A percentile compares a stretch with the other conserved stretches of the same genome.
Evolutionary conservation across 2,329 filamentous ascomycete genomes (phyloP).

Genomic region (Talaromyces pinophilus): DNA sequence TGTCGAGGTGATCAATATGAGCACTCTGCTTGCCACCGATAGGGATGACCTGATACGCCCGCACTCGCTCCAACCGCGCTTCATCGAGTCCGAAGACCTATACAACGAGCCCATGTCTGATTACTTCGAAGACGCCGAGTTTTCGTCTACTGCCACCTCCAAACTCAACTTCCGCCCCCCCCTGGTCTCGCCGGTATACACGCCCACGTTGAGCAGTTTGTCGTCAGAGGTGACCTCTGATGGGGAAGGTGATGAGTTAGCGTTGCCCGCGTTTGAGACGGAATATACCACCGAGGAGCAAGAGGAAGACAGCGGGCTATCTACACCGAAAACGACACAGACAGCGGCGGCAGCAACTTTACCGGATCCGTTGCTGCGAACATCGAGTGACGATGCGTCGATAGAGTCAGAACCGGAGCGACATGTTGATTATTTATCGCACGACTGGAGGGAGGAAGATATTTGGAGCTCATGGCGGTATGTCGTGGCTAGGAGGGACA

Average conservation of each 20-base stretch:
- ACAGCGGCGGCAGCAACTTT: neutral
- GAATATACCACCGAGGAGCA: conserved; percentile 29
- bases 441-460: conserved; percentile 92
- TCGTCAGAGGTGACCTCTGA: conserved; percentile 37
- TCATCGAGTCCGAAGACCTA: conserved; percentile 29
- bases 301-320: conserved; percentile 6
- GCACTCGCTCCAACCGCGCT: conserved; percentile 36
- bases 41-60: conserved; percentile 33
- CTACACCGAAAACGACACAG: conserved; percentile 1
- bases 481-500: conserved; percentile 74
- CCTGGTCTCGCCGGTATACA: conserved; percentile 36
- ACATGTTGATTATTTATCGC: conserved; percentile 93
- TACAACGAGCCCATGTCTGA: conserved; percentile 34
- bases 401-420: conserved; percentile 73
- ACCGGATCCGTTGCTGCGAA: conserved; percentile 10
- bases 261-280: conserved; percentile 48
- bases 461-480: conserved; percentile 98
- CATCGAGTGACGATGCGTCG: conserved; percentile 67
- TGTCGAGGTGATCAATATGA: conserved; percentile 16
- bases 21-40: conserved; percentile 13
- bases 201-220: conserved; percentile 41
- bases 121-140: conserved; percentile 31
- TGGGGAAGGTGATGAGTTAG: conserved; percentile 40
- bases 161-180: conserved; percentile 39
- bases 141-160: conserved; percentile 37